A percentile compares a stretch with the other conserved stretches of the same genome.
phyloP scores from a whole-genome alignment of 2,329 filamentous ascomycete species.

The Cryphonectria nitschkei region DNA sequence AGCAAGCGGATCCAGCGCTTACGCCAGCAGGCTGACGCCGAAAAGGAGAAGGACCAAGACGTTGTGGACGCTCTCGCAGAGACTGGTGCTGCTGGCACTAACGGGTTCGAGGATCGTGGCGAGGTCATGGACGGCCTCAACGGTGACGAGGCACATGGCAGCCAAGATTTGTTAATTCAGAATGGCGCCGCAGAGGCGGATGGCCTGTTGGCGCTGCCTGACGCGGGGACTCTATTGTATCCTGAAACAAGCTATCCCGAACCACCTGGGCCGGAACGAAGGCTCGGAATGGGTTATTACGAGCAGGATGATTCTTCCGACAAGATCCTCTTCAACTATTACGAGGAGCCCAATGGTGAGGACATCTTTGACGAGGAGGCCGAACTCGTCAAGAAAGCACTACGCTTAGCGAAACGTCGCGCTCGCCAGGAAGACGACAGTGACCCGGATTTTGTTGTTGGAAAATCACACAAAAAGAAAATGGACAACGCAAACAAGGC shows the following conservation, averaged over 20 bases:
- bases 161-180: slow-evolving; percentile 21
- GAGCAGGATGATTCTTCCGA: slow-evolving; percentile 61
- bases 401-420: slow-evolving; percentile 57
- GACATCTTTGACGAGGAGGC: slow-evolving; percentile 48
- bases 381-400: slow-evolving; percentile 59
- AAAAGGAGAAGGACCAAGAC: slow-evolving; percentile 53
- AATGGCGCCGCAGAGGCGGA: slow-evolving; percentile 36
- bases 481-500: slow-evolving; percentile 40
- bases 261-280: slow-evolving; percentile 53
- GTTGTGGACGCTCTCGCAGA: slow-evolving; percentile 32
- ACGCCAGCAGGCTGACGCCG: slow-evolving; percentile 59
- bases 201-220: slow-evolving; percentile 30
- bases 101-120: slow-evolving; percentile 41
- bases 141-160: not conserved
- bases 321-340: slow-evolving; percentile 63
- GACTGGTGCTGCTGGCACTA: slow-evolving; percentile 36
- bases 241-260: slow-evolving; percentile 49
- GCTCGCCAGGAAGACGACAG: slow-evolving; percentile 57
- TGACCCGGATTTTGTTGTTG: slow-evolving; percentile 56
- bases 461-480: slow-evolving; percentile 47
- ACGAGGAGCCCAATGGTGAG: slow-evolving; percentile 52
- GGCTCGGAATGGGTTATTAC: slow-evolving; percentile 64
- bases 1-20: slow-evolving; percentile 61
- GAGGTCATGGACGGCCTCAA: slow-evolving; percentile 34
- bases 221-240: slow-evolving; percentile 17